phyloP scores from a whole-genome alignment of 2,329 filamentous ascomycete species.

The Colletotrichum shisoi region DNA sequence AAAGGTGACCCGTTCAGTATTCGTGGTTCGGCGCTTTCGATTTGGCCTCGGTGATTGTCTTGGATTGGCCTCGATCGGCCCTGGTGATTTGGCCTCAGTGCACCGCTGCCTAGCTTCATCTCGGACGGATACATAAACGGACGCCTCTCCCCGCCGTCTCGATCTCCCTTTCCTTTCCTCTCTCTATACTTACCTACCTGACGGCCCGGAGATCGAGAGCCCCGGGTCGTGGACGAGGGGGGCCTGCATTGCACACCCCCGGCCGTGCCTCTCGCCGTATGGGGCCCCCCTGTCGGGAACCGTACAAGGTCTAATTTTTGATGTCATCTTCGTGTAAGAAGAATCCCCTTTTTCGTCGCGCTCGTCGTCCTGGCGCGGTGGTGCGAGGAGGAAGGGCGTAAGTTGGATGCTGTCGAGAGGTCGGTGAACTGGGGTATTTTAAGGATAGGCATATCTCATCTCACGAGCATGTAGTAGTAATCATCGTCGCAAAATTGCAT shows the following conservation, averaged over 20 bases:
- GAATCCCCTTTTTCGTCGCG: slow-evolving; percentile 10
- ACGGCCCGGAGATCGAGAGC: slow-evolving; percentile 29
- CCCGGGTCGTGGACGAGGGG: slow-evolving; percentile 23
- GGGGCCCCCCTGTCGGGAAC: slow-evolving; percentile 14
- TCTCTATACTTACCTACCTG: slow-evolving; percentile 29
- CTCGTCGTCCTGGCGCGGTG: slow-evolving; percentile 3
- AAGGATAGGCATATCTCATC: neutral
- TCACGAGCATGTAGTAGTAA: neutral
- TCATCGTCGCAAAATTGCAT: too few relatives aligned
- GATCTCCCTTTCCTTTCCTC: neutral
- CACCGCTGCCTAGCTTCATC: neutral
- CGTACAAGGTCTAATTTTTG: slow-evolving; percentile 20
- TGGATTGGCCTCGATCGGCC: too few relatives aligned
- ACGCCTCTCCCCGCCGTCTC: neutral
- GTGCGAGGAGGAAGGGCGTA: slow-evolving; percentile 19
- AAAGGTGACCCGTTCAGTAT: neutral
- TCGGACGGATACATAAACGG: neutral
- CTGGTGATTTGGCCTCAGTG: neutral
- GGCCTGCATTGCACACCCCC: slow-evolving; percentile 30
- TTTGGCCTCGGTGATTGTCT: neutral
- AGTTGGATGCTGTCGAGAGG: neutral
- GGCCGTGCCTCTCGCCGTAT: slow-evolving; percentile 27
- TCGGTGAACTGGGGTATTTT: too few relatives aligned
- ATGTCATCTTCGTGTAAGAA: neutral
- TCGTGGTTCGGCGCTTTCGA: too few relatives aligned